These are phyloP conservation scores for Monosporozyma servazzii DNA, from an alignment of 805 yeast genomes.

Conservation along the genomic window DNA sequence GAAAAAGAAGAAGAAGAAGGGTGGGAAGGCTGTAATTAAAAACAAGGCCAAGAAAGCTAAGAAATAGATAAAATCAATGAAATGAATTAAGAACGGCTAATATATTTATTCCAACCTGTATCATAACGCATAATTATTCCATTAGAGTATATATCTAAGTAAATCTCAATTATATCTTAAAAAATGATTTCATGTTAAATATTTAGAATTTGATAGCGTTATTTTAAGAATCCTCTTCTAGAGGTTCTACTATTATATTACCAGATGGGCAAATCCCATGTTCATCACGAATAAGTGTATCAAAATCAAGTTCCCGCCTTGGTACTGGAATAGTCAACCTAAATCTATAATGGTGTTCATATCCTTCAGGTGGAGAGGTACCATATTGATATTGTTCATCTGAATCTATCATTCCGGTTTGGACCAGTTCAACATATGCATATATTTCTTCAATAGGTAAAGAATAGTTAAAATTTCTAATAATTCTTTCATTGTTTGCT, in stretches of 20 bases:
- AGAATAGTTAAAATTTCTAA: constrained; percentile 39
- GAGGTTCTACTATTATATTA: constrained; percentile 43
- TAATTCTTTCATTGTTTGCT: constrained; percentile 50
- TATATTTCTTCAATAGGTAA: constrained; percentile 53
- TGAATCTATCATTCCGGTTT: constrained; percentile 20
- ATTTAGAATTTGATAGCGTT: not conserved
- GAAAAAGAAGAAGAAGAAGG: constrained; percentile 71
- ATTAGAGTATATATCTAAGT: not conserved
- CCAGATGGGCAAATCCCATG: constrained; percentile 54
- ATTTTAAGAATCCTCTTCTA: not conserved
- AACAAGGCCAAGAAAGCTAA: constrained; percentile 9
- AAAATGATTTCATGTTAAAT: not conserved
- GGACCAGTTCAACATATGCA: constrained; percentile 55
- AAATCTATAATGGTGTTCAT: constrained; percentile 41
- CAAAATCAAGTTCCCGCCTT: constrained; percentile 35
- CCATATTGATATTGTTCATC: constrained; percentile 12
- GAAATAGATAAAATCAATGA: constrained; percentile 3
- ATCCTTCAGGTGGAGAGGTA: constrained; percentile 31
- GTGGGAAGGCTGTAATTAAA: constrained; percentile 12
- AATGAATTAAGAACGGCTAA: not conserved
- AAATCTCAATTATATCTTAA: not conserved
- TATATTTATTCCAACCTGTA: not conserved
- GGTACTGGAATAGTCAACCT: constrained; percentile 49
- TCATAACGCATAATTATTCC: not conserved
- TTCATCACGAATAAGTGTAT: constrained; percentile 34